Base-by-base conservation (phyloP, 371 early-diverging fungal species). In the Mucor piriformis region DNA sequence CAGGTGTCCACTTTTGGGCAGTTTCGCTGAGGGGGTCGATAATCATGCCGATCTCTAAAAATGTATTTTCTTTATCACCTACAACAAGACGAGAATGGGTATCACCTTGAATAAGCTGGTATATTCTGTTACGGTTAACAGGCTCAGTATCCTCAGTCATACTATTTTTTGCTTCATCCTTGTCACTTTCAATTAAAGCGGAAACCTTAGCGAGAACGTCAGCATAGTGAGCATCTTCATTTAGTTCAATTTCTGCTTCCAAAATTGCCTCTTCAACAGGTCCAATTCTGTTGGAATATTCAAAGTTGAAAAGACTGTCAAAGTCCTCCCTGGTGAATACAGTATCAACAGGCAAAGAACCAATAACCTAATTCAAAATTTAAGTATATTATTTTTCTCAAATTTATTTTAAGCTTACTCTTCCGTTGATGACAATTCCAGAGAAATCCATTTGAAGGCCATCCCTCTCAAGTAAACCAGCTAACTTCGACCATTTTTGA, bases 11-110 rank as follows among this genome's bases (percentile, higher is more conserved):
- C 62, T 88, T 90, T 65, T 95, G 95, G 1, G 92, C 91, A 1
- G 66, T 58, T 50, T 91, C 86, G 54, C 84, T 85, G 7, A 89
- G 50, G 3, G 97, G 95, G 63, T 95, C 90, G 5, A 95, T 63
- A 6, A 91, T 66, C 1, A 84, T 87, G 10, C 80, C 79, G 21
- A 95, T 72, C 12, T 85, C 85, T 52, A 88, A 71, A 3, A 79
- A 72, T 0, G 85, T 75, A 0, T 64, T 60, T 0, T 74, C 69
- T 2, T 42, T 16, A 46, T 77, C 61, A 13, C 85, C 86, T 12
- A 63, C 18, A 1, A 59, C 50, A 35, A 86, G 44, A 25, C 60
- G 66, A 12, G 70, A 65, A 37, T 54, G 54, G 3, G 63, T 53
- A 8, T 63, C 51, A 7, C 53, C 51, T 15, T 20, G 42, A 16